phyloP scores from a whole-genome alignment of 164 flowering plant genomes.

The Aristolochia contorta region DNA sequence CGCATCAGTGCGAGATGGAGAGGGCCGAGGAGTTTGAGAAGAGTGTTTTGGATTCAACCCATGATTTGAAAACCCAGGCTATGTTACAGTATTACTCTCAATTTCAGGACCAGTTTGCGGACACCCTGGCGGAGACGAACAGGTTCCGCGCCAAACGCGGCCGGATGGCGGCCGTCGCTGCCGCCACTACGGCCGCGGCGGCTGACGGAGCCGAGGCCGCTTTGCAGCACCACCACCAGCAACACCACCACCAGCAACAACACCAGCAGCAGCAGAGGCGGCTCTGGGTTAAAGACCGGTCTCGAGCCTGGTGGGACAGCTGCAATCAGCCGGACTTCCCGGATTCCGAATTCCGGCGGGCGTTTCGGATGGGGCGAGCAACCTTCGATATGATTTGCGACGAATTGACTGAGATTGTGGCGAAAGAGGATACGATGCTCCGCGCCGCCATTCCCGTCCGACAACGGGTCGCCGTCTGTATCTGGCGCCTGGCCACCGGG shows the following conservation, averaged over 20 bases:
- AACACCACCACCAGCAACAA: constrained; percentile 18
- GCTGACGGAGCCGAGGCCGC: not conserved
- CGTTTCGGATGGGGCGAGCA: constrained; percentile 66
- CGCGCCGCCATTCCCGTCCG: constrained; percentile 81
- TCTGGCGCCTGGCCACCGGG: constrained; percentile 81
- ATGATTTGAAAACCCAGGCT: constrained; percentile 17
- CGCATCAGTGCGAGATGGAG: constrained; percentile 16
- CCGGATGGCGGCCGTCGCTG: constrained; percentile 10
- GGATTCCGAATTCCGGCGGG: constrained; percentile 47
- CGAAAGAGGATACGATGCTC: constrained; percentile 72
- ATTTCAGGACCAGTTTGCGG: constrained; percentile 15
- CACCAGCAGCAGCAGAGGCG: constrained; percentile 32
- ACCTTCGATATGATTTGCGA: constrained; percentile 76
- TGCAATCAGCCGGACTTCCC: constrained; percentile 58
- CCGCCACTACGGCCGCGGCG: constrained; percentile 2
- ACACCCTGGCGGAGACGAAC: constrained; percentile 21
- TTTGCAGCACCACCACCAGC: not conserved
- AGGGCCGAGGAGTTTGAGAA: constrained; percentile 17
- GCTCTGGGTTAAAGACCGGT: constrained; percentile 82
- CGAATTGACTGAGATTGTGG: constrained; percentile 54
- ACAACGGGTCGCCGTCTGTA: constrained; percentile 79
- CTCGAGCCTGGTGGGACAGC: constrained; percentile 82
- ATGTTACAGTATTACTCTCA: constrained; percentile 30
- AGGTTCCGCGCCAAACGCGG: constrained; percentile 22
- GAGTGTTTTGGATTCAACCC: constrained; percentile 22